Evolutionary conservation across 140 eudicot genomes (phyloP).

Genomic region (Stevia rebaudiana): DNA sequence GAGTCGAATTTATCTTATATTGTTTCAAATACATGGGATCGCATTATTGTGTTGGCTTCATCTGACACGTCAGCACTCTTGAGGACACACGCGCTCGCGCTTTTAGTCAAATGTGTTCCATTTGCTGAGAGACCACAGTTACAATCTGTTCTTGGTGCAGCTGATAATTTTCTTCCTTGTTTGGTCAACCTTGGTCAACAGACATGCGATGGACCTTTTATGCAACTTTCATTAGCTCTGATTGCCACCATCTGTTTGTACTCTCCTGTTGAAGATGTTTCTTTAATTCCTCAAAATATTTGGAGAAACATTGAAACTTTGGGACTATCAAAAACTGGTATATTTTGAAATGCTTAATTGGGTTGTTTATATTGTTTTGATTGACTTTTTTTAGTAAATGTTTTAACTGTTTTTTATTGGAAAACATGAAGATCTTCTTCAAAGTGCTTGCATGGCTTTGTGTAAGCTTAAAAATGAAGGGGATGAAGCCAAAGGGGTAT

Average conservation of each 20-base stretch:
- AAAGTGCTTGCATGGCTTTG: slow-evolving; percentile 59
- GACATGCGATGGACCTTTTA: slow-evolving; percentile 64
- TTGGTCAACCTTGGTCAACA: slow-evolving; percentile 51
- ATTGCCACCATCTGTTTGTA: slow-evolving; percentile 68
- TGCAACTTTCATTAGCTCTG: slow-evolving; percentile 63
- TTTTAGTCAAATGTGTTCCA: slow-evolving; percentile 63
- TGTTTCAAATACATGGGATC: slow-evolving; percentile 75
- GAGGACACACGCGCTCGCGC: slow-evolving; percentile 59
- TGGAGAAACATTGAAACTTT: slow-evolving; percentile 77
- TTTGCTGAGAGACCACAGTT: slow-evolving; percentile 53
- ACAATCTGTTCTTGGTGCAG: slow-evolving; percentile 67
- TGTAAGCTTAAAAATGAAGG: slow-evolving; percentile 62
- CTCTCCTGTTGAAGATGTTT: slow-evolving; percentile 77
- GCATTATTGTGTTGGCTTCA: slow-evolving; percentile 57
- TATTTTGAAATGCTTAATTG: background rate
- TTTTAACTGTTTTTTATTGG: slow-evolving; percentile 30
- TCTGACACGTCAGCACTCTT: slow-evolving; percentile 56
- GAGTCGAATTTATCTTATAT: slow-evolving; percentile 42
- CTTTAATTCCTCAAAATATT: slow-evolving; percentile 61
- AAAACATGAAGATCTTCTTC: slow-evolving; percentile 53
- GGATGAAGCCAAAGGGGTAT: slow-evolving; percentile 81
- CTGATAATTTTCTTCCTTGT: slow-evolving; percentile 62
- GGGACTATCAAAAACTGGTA: slow-evolving; percentile 61
- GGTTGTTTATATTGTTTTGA: background rate
- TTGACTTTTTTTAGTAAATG: background rate